phyloP scores from a whole-genome alignment of 495 filamentous ascomycete genomes.

The Hypoxylon subgilvum region DNA sequence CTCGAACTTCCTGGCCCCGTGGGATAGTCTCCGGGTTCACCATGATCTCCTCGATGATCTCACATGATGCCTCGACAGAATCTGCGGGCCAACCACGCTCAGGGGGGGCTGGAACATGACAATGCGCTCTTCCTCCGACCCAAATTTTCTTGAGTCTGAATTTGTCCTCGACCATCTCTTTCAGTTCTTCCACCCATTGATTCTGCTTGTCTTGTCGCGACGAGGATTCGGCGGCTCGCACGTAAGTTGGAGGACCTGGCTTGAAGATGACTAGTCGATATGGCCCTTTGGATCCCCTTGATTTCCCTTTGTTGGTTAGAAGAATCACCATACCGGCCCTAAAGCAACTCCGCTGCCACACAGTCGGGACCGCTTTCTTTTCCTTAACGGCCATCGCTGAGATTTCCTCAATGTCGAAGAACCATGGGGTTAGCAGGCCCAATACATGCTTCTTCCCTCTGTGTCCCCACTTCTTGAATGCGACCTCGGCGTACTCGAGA shows the following conservation, averaged over 20 bases:
- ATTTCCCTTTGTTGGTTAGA: too few species aligned
- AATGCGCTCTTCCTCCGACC: background rate
- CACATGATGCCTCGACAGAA: constrained; percentile 14
- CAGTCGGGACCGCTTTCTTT: background rate
- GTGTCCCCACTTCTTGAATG: constrained; percentile 2
- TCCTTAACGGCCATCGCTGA: background rate
- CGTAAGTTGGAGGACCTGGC: constrained; percentile 3
- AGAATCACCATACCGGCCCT: constrained; percentile 15
- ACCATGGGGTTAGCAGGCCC: constrained; percentile 31
- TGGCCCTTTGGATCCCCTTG: fast-evolving
- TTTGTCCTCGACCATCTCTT: background rate
- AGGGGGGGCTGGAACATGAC: background rate
- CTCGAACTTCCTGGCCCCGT: too few species aligned
- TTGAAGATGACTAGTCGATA: constrained; percentile 16
- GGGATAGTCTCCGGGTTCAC: background rate
- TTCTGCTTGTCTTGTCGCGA: constrained; percentile 1
- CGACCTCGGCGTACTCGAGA: constrained; percentile 7
- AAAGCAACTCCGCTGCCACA: constrained; percentile 13
- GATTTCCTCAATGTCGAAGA: constrained; percentile 9
- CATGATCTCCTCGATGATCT: constrained; percentile 20
- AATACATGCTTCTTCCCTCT: constrained; percentile 4
- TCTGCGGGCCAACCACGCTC: constrained; percentile 6
- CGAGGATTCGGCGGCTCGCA: background rate
- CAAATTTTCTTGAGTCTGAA: background rate
- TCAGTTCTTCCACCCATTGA: constrained; percentile 5